These are phyloP conservation scores for Kwoniella sp. DNA, from an alignment of 768 basidiomycete species.

Conservation along the genomic window DNA sequence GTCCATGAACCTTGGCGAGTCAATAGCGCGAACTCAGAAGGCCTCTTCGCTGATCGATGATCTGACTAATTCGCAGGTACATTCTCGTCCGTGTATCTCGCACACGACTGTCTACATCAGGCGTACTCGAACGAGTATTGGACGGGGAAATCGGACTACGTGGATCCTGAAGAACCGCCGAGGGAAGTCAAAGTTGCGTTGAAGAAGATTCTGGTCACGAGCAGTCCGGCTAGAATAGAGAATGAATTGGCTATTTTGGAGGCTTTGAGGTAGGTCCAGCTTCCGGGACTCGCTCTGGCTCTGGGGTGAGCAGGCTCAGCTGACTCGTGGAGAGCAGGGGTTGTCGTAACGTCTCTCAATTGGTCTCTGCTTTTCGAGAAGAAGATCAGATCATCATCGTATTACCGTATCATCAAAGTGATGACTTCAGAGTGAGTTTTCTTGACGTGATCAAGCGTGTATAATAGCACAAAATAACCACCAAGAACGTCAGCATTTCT, in stretches of 20 bases:
- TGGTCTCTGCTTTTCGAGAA: conserved; percentile 90
- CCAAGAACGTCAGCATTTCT: conserved; percentile 64
- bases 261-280: conserved; percentile 59
- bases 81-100: conserved; percentile 99
- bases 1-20: neutral
- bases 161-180: neutral
- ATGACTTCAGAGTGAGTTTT: conserved; percentile 82
- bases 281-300: neutral
- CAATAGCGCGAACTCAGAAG: too few species aligned
- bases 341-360: conserved; percentile 82
- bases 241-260: conserved; percentile 93
- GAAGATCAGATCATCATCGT: conserved; percentile 90
- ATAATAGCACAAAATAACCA: neutral
- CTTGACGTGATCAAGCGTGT: too few species aligned
- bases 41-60: conserved; percentile 1
- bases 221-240: conserved; percentile 83
- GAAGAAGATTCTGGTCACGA: conserved; percentile 96
- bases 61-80: conserved; percentile 64
- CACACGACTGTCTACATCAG: conserved; percentile 75
- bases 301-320: neutral
- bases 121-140: conserved; percentile 61
- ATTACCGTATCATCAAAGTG: conserved; percentile 89
- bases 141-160: conserved; percentile 50
- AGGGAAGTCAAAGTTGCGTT: conserved; percentile 73
- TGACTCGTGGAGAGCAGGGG: conserved; percentile 60